These are phyloP conservation scores for Russula abietina DNA, from an alignment of 768 basidiomycete species.

Conservation along the genomic window DNA sequence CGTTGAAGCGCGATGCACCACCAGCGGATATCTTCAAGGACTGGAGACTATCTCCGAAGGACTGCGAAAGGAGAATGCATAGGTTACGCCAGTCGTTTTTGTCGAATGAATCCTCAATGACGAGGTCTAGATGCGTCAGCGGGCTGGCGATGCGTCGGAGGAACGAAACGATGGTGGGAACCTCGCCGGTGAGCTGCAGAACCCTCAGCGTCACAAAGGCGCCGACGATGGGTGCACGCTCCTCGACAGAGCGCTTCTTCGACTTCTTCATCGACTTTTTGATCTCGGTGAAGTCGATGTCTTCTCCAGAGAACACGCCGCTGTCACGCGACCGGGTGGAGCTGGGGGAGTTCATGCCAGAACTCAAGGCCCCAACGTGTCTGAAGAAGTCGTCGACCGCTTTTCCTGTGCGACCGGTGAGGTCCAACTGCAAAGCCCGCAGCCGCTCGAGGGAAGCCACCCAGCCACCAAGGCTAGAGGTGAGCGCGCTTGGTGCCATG, in stretches of 20 bases:
- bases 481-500: conserved; percentile 69
- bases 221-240: conserved; percentile 41
- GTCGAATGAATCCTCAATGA: conserved; percentile 75
- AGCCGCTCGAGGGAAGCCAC: conserved; percentile 56
- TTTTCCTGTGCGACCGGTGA: conserved; percentile 58
- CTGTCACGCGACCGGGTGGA: conserved; percentile 66
- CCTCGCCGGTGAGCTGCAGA: conserved; percentile 65
- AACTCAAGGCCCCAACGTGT: conserved; percentile 49
- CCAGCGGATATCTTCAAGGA: conserved; percentile 58
- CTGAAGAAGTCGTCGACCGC: conserved; percentile 81
- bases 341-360: conserved; percentile 65
- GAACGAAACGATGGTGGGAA: conserved; percentile 64
- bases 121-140: conserved; percentile 63
- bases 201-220: conserved; percentile 54
- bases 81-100: conserved; percentile 71
- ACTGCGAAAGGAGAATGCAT: conserved; percentile 54
- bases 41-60: conserved; percentile 54
- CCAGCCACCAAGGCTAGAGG: conserved; percentile 69
- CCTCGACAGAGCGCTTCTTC: conserved; percentile 39
- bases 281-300: conserved; percentile 69
- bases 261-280: conserved; percentile 63
- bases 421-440: conserved; percentile 61
- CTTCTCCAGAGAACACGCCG: conserved; percentile 72
- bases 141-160: conserved; percentile 60
- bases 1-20: conserved; percentile 70